Base-by-base conservation (phyloP, 1,284 basidiomycete species). In the Pulveroboletus sp. region DNA sequence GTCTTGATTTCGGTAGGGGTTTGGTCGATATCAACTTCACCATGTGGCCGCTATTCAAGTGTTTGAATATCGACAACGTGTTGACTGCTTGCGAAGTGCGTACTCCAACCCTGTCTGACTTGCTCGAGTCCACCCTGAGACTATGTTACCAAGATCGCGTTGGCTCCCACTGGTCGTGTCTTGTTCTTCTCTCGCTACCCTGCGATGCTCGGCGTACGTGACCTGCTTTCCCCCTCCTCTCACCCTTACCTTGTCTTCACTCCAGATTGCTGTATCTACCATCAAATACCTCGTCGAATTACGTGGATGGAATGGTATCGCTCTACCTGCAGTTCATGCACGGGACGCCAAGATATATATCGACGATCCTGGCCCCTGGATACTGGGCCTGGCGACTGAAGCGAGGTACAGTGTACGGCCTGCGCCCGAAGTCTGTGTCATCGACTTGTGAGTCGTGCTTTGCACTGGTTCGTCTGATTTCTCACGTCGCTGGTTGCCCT, bases 41-140 rank as follows among this genome's bases (percentile, higher is more conserved):
- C 47, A 93, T 97, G 85, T 98, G 95, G 94, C 96, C 96, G 0
- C 72, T 98, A 52, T 98, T 98, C 83, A 93, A 96, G 72, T 91
- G 91, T 61, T 75, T 98, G 57, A 95, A 95, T 65, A 84, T 98
- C 57, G 96, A 97, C 72, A 95, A 97, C 68, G 91, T 98, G 59
- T 75, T 98, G 56, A 95, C 92, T 26, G 91, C 94, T 57, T 94
- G 94, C 70, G 96, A 98, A 82, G 91, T 91, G 64, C 43, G 79
- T 29, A 26, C 14, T 53, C 35, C 17, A 31, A 40, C 24, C 38
- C 49, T 26, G 33, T 49, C n/a, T 52, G 40, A 28, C 44, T 31
- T 42, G 42, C 46, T 43, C 5, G 26, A 35, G 24, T 42, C 6
- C 31, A 29, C 33, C 52, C 49, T 56, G 48, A 53, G 29, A 11